Evolutionary conservation across 2,329 filamentous ascomycete species (phyloP).

Genomic region (Colletotrichum orchidophilum): DNA sequence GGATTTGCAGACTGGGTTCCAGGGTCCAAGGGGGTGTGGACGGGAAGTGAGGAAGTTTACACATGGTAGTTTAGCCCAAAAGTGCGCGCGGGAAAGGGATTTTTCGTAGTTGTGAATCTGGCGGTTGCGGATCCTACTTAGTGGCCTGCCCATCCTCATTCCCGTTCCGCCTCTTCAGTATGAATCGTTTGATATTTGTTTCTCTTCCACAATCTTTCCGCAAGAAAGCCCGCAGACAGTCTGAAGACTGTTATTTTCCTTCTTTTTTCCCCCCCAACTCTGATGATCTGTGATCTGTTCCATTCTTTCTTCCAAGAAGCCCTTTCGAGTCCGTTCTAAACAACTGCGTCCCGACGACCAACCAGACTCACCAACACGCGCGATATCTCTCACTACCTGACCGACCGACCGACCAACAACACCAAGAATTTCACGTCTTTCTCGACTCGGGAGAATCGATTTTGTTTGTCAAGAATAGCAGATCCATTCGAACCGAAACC

Average conservation of each 20-base stretch:
- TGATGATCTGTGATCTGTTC: conserved; percentile 34
- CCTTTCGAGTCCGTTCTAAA: neutral
- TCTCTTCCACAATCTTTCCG: conserved; percentile 32
- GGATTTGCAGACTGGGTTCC: conserved; percentile 1
- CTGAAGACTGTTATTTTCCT: conserved; percentile 30
- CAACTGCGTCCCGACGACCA: neutral
- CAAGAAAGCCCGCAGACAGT: conserved; percentile 21
- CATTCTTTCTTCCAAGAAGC: conserved; percentile 24
- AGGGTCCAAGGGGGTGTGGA: neutral
- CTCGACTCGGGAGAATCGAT: neutral
- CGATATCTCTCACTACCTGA: neutral
- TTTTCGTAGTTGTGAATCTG: neutral
- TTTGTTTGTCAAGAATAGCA: too few species aligned
- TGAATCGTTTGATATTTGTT: conserved; percentile 20
- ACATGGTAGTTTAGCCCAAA: neutral
- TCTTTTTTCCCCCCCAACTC: conserved; percentile 11
- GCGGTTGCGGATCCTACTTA: conserved; percentile 27
- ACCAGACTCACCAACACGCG: neutral
- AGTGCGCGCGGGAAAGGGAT: conserved; percentile 8
- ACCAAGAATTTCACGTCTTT: neutral
- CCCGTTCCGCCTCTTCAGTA: conserved; percentile 22
- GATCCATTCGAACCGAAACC: neutral
- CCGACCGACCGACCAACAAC: neutral
- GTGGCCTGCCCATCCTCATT: conserved; percentile 23
- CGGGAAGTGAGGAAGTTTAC: neutral